Conservation (phyloP, 176 grass and related monocot genomes). For the Coix lacrymajobi region DNA sequence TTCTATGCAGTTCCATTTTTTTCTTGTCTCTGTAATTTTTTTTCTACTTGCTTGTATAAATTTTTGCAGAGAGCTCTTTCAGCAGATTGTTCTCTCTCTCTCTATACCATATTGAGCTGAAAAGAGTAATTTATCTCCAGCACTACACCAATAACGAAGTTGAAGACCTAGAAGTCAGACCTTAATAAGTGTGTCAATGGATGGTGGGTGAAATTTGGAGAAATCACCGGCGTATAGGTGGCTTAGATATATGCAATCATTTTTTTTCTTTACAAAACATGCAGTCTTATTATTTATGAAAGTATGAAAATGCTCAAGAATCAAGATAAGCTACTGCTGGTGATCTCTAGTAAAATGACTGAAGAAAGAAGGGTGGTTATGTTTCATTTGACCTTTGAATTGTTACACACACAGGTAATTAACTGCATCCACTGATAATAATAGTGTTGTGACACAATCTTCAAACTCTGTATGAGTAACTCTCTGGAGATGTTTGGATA, state of each 20-base stretch:
- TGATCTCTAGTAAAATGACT: conserved; percentile 5
- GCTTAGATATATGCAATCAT: background rate
- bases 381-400: background rate
- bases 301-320: background rate
- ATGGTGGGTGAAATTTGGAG: background rate
- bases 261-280: background rate
- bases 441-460: background rate
- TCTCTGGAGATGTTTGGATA: conserved; percentile 1
- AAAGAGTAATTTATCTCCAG: background rate
- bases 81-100: background rate
- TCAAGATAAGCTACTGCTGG: background rate
- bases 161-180: background rate
- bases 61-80: background rate
- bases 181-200: background rate
- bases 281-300: background rate
- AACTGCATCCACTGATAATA: background rate
- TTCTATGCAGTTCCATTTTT: background rate
- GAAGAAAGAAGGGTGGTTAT: background rate
- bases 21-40: background rate
- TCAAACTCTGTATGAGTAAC: background rate
- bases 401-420: conserved; percentile 2
- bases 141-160: background rate
- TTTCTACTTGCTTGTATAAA: background rate
- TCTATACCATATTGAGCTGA: background rate
- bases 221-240: background rate